Evolutionary conservation across 805 yeast genomes (phyloP), one percentile per base, ranked within the genome.

Genomic region (Blastobotrys terrestris): DNA sequence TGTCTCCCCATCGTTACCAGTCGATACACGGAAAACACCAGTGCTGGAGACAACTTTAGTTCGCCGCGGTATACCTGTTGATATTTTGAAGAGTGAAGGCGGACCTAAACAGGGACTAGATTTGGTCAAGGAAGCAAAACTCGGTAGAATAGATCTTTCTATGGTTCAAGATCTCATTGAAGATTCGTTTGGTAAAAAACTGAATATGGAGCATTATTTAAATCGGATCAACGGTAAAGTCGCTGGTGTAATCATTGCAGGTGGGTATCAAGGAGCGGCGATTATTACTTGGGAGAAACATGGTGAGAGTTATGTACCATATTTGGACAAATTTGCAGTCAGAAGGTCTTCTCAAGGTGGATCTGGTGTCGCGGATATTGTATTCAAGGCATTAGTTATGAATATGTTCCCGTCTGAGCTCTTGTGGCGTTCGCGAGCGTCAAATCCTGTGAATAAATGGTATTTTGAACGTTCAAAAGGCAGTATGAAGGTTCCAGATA

Each of bases 391-490:
- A 5, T 80, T 94, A 74, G 71, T 81, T 7, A 73, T 74, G 42
- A 79, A 79, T 48, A 67, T 81, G 39, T 91, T 83, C 63, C 86
- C 88, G 0, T 69, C 76, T 14, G 94, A 89, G 64, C 67, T 90
- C 11, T 71, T 94, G 1, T 94, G 99, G 99, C 78, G 99, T 62
- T 92, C 98, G 1, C 73, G 96, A 46, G 78, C 77, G 53, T 78
- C 72, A 52, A 94, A 94, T 67, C 96, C 97, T 0, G 97, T 94
- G 5, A 94, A 94, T 72, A 90, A 90, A 64, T 94, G 99, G 99
- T 92, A 92, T 65, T 94, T 92, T 68, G 97, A 94, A 63, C 75
- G 99, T 57, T 84, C 96, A 42, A 71, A 76, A 15, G 96, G 96
- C 0, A 83, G 84, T 22, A 63, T 82, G 26, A 74, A 76, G 49